phyloP scores from a whole-genome alignment of 192 early-diverging fungal genomes.

The Gigaspora rosea region DNA sequence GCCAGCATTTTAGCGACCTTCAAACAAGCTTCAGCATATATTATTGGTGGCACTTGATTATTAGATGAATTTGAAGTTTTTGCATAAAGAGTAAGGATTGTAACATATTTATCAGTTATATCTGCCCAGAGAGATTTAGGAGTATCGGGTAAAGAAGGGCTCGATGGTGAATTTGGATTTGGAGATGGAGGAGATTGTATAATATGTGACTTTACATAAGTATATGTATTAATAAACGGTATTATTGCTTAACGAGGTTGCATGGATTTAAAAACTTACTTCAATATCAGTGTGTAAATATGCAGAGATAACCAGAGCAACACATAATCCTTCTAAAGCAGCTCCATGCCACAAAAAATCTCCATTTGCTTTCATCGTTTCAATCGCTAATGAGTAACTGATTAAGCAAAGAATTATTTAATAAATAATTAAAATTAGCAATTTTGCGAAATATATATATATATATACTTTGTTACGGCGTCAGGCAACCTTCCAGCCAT shows the following conservation, averaged over 20 bases:
- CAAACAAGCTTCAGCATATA: conserved; percentile 67
- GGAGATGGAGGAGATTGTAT: conserved; percentile 28
- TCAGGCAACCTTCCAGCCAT: conserved; percentile 71
- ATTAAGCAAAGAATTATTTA: too few species aligned
- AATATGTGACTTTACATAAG: conserved; percentile 1
- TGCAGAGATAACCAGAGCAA: conserved; percentile 60
- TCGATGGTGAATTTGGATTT: conserved; percentile 17
- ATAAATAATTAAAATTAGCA: background rate
- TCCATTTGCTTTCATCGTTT: conserved; percentile 60
- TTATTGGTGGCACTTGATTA: conserved; percentile 55
- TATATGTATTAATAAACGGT: conserved; percentile 8
- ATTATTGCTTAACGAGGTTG: background rate
- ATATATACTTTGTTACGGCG: conserved; percentile 61
- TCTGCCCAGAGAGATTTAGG: conserved; percentile 52
- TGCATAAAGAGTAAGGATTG: conserved; percentile 65
- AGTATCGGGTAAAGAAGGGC: conserved; percentile 37
- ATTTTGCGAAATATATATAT: background rate
- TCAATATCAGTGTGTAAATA: conserved; percentile 63
- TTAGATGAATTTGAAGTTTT: conserved; percentile 47
- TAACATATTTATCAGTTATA: conserved; percentile 68
- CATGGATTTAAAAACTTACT: conserved; percentile 40
- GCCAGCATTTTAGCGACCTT: conserved; percentile 68
- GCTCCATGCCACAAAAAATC: conserved; percentile 80
- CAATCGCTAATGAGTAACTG: conserved; percentile 69
- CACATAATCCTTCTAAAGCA: conserved; percentile 69